Evolutionary conservation across 441 rosid species (phyloP), one percentile per base, ranked within the genome.

Genomic region (Syzygium malaccense): DNA sequence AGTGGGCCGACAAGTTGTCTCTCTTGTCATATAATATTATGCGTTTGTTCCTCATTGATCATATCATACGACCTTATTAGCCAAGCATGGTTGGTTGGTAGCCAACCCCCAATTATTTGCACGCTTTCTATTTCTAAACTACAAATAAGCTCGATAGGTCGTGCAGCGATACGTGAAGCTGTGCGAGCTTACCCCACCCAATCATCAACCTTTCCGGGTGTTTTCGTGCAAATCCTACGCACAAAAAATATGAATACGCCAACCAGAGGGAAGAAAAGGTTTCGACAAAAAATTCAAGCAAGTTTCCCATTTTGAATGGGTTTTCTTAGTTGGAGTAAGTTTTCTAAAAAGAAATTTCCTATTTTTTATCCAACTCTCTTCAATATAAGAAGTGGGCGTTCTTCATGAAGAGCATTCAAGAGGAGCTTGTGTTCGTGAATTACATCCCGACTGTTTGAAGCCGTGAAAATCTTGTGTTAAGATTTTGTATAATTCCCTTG

Each of bases 401-500:
- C 78, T 66, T 66, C 45, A 0, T 32, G 10, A 32, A 66, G 45
- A 68, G 49, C 48, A 68, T 68, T 1, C 1, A 2, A 66, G 45
- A 66, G 45, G 13, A 54, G 48, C 48, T 45, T 45, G 48, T 45
- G 48, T 45, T 45, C 48, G 2, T 45, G 8, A 45, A 45, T 45
- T 7, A 45, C 8, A 45, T 45, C 48, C 48, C 48, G 55, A 54
- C 7, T 54, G 6, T 15, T 17, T 54, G 55, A 54, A 17, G 18
- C 20, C 8, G 3, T 54, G 8, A 54, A 66, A 32, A 66, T 0
- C 25, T 0, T 1, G 0, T 66, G 0, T 32, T 66, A 66, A 66
- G 78, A 32, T 32, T 66, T 17, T 66, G 13, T 0, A 3, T 66
- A 8, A 30, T 66, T 17, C 5, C 0, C 8, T 30, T 18, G 9